phyloP scores from a whole-genome alignment of 163 green algal genomes.

The Scenedesmus sp. region DNA sequence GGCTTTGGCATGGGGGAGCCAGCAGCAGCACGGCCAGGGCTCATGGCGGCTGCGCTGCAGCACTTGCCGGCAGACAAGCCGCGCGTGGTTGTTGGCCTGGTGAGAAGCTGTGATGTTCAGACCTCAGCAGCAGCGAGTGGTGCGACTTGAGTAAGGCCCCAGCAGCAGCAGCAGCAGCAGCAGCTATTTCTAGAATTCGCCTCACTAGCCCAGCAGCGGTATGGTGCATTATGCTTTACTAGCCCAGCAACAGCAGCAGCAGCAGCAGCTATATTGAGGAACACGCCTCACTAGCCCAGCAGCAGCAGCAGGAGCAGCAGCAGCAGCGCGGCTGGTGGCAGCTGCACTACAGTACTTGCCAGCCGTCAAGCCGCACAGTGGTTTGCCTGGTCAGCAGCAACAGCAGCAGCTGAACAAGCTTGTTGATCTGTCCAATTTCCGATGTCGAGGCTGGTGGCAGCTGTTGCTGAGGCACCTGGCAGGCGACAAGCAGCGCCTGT shows the following conservation, averaged over 20 bases:
- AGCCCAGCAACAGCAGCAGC: no score
- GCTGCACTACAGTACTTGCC: conserved; percentile 65
- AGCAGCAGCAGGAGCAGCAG: neutral
- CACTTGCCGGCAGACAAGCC: conserved; percentile 66
- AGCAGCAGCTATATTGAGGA: neutral
- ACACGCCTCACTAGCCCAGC: neutral
- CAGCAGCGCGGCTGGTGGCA: conserved; percentile 53
- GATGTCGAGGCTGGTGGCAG: no score
- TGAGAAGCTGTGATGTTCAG: no score
- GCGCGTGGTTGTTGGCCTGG: conserved; percentile 67
- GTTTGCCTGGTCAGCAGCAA: conserved; percentile 54
- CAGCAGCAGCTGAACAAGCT: neutral
- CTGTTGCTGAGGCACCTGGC: no score
- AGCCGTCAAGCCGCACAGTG: conserved; percentile 63
- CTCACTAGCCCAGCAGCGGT: neutral
- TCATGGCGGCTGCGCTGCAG: conserved; percentile 62
- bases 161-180: no score
- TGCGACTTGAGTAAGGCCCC: no score
- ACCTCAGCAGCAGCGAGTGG: no score
- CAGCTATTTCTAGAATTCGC: neutral
- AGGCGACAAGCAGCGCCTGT: no score
- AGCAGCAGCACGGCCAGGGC: conserved; percentile 44
- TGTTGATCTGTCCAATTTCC: neutral
- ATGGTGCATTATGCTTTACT: no score
- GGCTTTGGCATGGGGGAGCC: conserved; percentile 80